These are phyloP conservation scores for Purpureocillium takamizusanense DNA, from an alignment of 2,329 filamentous ascomycete species.

Conservation along the genomic window DNA sequence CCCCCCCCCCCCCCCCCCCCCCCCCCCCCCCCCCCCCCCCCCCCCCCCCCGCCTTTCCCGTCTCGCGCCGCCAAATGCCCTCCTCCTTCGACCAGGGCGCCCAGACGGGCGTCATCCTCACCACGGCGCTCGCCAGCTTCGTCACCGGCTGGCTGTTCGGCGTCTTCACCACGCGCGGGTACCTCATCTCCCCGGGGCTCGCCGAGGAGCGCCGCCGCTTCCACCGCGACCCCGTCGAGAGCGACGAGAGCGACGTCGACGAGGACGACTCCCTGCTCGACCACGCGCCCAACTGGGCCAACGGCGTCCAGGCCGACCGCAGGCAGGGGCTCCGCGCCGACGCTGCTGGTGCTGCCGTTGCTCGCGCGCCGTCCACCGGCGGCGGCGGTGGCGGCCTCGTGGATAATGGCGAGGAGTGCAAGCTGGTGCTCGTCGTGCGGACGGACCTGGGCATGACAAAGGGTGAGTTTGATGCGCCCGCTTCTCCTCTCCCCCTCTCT, in stretches of 20 bases:
- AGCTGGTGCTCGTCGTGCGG: conserved; percentile 83
- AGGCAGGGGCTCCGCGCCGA: conserved; percentile 42
- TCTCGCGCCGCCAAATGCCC: too few species aligned
- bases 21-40: too few species aligned
- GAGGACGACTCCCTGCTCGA: conserved; percentile 50
- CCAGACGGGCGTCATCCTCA: conserved; percentile 53
- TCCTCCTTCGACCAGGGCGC: conserved; percentile 29
- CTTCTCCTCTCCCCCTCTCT: too few species aligned
- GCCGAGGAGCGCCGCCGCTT: conserved; percentile 47
- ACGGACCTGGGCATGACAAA: conserved; percentile 97
- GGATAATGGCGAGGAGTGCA: conserved; percentile 68
- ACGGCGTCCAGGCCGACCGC: conserved; percentile 49
- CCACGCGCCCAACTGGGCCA: conserved; percentile 60
- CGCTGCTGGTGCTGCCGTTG: conserved; percentile 12
- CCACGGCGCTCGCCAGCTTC: conserved; percentile 65
- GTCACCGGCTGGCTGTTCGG: conserved; percentile 75
- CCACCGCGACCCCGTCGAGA: conserved; percentile 53
- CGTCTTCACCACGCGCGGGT: conserved; percentile 58
- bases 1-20: too few species aligned
- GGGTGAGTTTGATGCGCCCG: conserved; percentile 43
- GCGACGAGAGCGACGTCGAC: conserved; percentile 60
- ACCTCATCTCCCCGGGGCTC: conserved; percentile 48
- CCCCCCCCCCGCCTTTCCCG: conserved; percentile 13
- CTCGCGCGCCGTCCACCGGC: conserved; percentile 13
- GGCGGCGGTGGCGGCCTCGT: conserved; percentile 16